These are phyloP conservation scores for Tardiomyces depauwii DNA, from an alignment of 1,139 yeast species.

Conservation along the genomic window DNA sequence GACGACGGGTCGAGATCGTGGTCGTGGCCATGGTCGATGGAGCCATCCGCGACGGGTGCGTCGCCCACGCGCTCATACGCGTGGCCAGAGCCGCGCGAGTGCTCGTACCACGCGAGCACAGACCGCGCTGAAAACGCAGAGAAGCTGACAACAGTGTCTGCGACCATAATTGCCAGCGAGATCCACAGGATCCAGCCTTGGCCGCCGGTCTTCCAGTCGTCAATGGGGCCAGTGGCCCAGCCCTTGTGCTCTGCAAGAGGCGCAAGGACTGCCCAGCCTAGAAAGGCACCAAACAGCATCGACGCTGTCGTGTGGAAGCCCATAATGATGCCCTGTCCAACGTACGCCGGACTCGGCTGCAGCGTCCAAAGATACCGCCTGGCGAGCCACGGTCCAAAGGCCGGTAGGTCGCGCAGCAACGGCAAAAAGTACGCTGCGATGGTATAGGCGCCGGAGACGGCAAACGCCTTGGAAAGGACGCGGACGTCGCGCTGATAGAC, in stretches of 20 bases:
- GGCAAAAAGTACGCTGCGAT: slow-evolving; percentile 65
- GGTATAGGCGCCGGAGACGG: slow-evolving; percentile 63
- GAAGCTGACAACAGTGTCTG: slow-evolving; percentile 70
- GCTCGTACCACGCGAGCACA: not conserved
- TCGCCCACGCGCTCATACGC: slow-evolving; percentile 2
- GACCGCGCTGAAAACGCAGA: not conserved
- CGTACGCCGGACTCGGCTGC: slow-evolving; percentile 94
- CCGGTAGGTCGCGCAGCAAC: slow-evolving; percentile 51
- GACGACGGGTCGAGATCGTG: slow-evolving; percentile 24
- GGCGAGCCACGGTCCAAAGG: slow-evolving; percentile 63
- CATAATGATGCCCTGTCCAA: slow-evolving; percentile 97
- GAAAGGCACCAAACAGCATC: slow-evolving; percentile 78
- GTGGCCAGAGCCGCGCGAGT: not conserved
- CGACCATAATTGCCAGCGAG: slow-evolving; percentile 85
- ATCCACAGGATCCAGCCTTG: slow-evolving; percentile 98
- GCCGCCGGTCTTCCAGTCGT: slow-evolving; percentile 87
- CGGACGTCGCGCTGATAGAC: slow-evolving; percentile 36
- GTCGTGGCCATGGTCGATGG: slow-evolving; percentile 4
- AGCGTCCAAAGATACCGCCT: slow-evolving; percentile 68
- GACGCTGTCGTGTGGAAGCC: slow-evolving; percentile 85
- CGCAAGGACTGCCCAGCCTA: slow-evolving; percentile 88
- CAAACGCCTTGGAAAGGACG: slow-evolving; percentile 49
- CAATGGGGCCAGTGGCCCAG: slow-evolving; percentile 88
- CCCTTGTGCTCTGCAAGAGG: slow-evolving; percentile 58
- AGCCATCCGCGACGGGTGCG: too few species aligned